Base-by-base conservation (phyloP, 257 asterid species). In the Solanum virginianum region DNA sequence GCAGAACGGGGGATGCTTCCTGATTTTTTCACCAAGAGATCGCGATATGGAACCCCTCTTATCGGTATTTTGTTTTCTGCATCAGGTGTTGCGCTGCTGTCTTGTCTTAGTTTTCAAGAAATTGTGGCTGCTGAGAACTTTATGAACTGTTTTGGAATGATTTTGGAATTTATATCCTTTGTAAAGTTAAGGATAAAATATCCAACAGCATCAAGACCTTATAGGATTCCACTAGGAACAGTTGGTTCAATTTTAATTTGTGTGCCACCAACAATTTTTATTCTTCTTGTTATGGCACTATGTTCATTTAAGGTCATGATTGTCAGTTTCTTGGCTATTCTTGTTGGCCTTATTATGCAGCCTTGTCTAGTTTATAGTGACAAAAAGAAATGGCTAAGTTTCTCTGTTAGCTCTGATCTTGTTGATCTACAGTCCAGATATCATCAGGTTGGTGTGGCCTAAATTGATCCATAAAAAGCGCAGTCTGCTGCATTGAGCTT, bases 31-130 rank as follows among this genome's bases (percentile, higher is more conserved):
- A 90, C 89, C 11, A 92, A 89, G 86, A 88, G 95, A 59, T 92
- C 93, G 22, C 87, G 80, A 32, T 62, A 88, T 75, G 97, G 95
- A 53, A 92, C 97, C 8, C 94, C 95, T 20, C 59, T 85, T 15
- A 8, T 90, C 3, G 93, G 95, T 65, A 93, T 91, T 32, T 53
- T 93, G 49, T 91, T 91, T 68, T 93, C 97, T 39, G 92, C 97
- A 36, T 89, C 93, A 0, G 95, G 94, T 24, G 91, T 92, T 43
- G 26, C 91, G 26, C 84, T 93, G 55, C 93, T 93, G 24, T 93
- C 97, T 1, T 93, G 95, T 89, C 91, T 93, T n/a, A 93, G 97
- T 87, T 93, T 93, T 63, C 94, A 93, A 79, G 93, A 92, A 85
- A 93, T 92, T 69, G 97, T 93, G 13, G 92, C 94, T 26, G 97